These are phyloP conservation scores for Hypoxylon lenormandii DNA, from an alignment of 495 filamentous ascomycete species.

Conservation along the genomic window DNA sequence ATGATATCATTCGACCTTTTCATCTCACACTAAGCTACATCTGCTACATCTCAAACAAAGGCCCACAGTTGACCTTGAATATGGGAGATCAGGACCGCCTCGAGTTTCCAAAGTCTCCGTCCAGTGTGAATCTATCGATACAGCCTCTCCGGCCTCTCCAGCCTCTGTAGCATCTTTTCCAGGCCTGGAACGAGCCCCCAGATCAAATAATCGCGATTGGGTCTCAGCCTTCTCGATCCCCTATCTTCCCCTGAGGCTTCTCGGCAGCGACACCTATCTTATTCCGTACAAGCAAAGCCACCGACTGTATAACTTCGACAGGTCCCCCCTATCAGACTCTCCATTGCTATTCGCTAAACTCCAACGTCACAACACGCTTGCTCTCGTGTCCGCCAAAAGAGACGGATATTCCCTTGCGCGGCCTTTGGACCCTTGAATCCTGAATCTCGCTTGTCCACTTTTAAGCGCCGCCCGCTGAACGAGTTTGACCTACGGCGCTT, in stretches of 20 bases:
- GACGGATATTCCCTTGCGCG: conserved; percentile 15
- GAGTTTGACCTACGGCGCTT: conserved; percentile 37
- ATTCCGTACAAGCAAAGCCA: not conserved
- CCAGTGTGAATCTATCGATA: conserved; percentile 5
- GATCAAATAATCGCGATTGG: conserved; percentile 27
- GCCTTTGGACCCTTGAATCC: conserved; percentile 27
- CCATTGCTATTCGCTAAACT: not conserved
- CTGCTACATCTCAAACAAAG: conserved; percentile 23
- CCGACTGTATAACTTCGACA: conserved; percentile 12
- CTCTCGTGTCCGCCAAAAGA: conserved; percentile 22
- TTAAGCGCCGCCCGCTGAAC: conserved; percentile 34
- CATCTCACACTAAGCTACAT: conserved; percentile 8
- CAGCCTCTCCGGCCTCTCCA: conserved; percentile 16
- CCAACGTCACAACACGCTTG: not conserved
- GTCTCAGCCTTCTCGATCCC: conserved; percentile 21
- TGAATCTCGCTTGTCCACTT: conserved; percentile 31
- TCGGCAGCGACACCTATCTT: not conserved
- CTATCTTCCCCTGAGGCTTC: conserved; percentile 13
- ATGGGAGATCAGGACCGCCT: conserved; percentile 18
- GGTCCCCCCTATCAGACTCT: not conserved
- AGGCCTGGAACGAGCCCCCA: conserved; percentile 16
- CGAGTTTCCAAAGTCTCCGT: not conserved
- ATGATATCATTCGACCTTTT: conserved; percentile 14
- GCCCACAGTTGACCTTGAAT: conserved; percentile 21
- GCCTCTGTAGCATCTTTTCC: conserved; percentile 13